Evolutionary conservation across 768 basidiomycete genomes (phyloP).

Genomic region (Trametes meyenii): DNA sequence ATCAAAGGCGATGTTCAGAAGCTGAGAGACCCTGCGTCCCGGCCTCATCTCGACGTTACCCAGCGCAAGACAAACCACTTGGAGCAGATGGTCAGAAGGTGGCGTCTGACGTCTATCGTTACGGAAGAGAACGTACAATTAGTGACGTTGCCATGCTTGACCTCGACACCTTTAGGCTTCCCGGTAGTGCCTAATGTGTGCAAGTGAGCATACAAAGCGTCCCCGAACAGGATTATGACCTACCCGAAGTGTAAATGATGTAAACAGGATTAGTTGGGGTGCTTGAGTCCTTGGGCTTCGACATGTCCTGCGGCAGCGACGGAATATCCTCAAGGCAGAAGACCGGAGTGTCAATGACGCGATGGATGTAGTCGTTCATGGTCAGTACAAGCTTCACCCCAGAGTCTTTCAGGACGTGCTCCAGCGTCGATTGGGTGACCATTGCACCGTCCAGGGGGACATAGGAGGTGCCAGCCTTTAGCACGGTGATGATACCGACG

Average conservation of each 20-base stretch:
- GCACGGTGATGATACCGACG: slow-evolving; percentile 53
- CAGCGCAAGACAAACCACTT: slow-evolving; percentile 48
- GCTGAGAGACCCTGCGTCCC: slow-evolving; percentile 56
- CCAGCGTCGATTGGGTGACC: slow-evolving; percentile 56
- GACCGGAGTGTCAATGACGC: slow-evolving; percentile 21
- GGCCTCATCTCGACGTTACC: slow-evolving; percentile 64
- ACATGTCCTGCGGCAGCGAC: not conserved
- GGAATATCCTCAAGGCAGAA: slow-evolving; percentile 31
- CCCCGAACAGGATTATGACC: slow-evolving; percentile 13
- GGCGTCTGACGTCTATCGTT: not conserved
- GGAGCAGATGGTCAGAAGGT: not conserved
- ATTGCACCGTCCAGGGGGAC: slow-evolving; percentile 61
- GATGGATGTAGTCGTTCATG: slow-evolving; percentile 34
- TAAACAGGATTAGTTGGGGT: slow-evolving; percentile 48
- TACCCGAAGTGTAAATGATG: slow-evolving; percentile 66
- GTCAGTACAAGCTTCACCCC: slow-evolving; percentile 45
- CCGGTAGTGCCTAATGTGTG: slow-evolving; percentile 50
- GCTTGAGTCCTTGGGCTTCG: slow-evolving; percentile 43
- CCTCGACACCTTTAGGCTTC: slow-evolving; percentile 61
- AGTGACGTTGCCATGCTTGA: slow-evolving; percentile 60
- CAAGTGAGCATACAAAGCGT: slow-evolving; percentile 14
- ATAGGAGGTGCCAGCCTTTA: slow-evolving; percentile 62
- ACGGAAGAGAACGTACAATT: slow-evolving; percentile 47
- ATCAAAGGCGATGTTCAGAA: slow-evolving; percentile 67
- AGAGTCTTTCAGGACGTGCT: slow-evolving; percentile 54